Base-by-base conservation (phyloP, 1,284 basidiomycete species). In the Sporisorium scitamineum region DNA sequence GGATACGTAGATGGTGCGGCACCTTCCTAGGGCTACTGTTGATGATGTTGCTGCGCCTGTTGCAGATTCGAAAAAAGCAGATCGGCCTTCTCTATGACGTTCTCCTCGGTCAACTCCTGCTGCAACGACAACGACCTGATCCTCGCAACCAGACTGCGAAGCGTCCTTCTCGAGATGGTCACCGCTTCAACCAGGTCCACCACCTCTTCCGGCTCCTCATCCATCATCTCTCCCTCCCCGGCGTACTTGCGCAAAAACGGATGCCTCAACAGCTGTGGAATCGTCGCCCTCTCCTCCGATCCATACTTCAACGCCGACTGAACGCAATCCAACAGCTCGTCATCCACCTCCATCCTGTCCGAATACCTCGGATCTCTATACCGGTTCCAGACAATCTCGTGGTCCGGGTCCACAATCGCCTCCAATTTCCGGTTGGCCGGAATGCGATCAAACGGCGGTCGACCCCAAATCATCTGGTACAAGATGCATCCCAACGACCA, bases 401-500 rank as follows among this genome's bases (percentile, higher is more conserved):
- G 88, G 5, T 87, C 86, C 8, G 88, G 87, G 85, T 94, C 92
- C 5, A 93, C 92, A 70, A 96, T 96, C 8, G 91, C 92, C 76
- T 91, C 91, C 90, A 95, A 92, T 87, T 95, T 95, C 78, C 93
- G 92, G 74, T 95, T 94, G 61, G 95, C 93, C 1, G 92, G 91
- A 14, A 94, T 88, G 32, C 92, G 92, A 68, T 92, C 90, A 87
- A 99, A 99, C 3, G 95, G 93, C 65, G 95, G 94, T 61, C 90
- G 90, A 42, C 95, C 95, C 66, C 94, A 92, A 39, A 98, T 92
- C 91, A 98, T 95, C 86, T 98, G 96, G 87, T 93, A 98, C 37
- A 99, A 87, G 60, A 98, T 94, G 86, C 96, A 98, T 1, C 95
- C 97, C 18, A 98, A 88, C 18, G 95, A 94, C 97, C 97, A 99